Base-by-base conservation (phyloP, 2,329 filamentous ascomycete genomes). In the Penicillium sp. region DNA sequence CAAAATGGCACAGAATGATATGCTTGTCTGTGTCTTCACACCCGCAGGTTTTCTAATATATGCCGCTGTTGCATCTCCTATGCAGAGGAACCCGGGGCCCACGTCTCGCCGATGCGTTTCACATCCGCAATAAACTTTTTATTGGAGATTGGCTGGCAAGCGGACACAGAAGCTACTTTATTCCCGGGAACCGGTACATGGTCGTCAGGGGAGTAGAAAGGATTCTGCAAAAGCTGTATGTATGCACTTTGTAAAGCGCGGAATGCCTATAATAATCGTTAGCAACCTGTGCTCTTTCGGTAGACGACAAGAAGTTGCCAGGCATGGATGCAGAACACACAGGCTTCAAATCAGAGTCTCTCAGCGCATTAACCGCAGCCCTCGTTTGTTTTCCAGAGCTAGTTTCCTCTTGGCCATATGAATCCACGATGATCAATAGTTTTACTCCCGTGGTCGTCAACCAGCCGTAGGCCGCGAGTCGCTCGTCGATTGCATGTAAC, bases 391-490 rank as follows among this genome's bases (percentile, higher is more conserved):
- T 64, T 60, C 65, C 63, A 41, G 40, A 8, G 3, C 60, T 69
- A 35, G 61, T 52, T 7, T 77, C 72, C 41, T 79, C 74, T 18
- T 86, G 77, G 1, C 90, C 91, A 59, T 90, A 83, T 81, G 95
- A 89, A 72, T 99, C 92, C 27, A 97, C 86, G 3, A 96, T 82
- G 55, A 90, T 86, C 29, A 97, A 84, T 64, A 99, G 84, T 67
- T 92, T 91, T 56, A 95, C 83, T 34, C 90, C 90, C 22, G 93
- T 97, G 72, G 95, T 97, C 49, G 93, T 96, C 71, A 97, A 82
- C 83, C 89, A 96, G 63, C 93, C 93, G 75, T 97, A 99, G 59
- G 90, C 87, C 30, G 91, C 90, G 39, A 97, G 80, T 22, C 91
- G 82, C 74, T 99, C 92, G 74, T 97, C 93, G 52, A 97, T 80